Base-by-base conservation (phyloP, 2,329 filamentous ascomycete genomes). In the Lasiodiplodia sp. region DNA sequence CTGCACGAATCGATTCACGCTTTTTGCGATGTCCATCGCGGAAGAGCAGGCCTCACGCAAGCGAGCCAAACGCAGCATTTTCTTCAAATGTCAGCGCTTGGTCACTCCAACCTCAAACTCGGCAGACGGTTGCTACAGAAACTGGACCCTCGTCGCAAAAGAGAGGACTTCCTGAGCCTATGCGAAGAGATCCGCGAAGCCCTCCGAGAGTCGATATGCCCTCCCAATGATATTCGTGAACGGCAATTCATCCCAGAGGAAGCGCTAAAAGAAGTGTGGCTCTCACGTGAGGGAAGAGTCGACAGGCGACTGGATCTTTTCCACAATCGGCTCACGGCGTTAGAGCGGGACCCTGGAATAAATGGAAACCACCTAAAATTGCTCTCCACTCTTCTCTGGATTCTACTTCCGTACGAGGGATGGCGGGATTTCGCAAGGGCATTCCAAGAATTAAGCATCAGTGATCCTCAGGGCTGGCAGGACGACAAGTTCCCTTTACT, bases 111-210 rank as follows among this genome's bases (percentile, higher is more conserved):
- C 44, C 44, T 10, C 6, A 47, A 11, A 11, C 11, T 12, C 11
- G n/a, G 37, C 21, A 38, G 25, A 58, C 14, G 34, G 6, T 21
- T 23, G 28, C 38, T 60, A 18, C 16, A 47, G 23, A 47, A 40
- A 23, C 57, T 60, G 57, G 23, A 60, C 57, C 57, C 38, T 40
- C 57, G 57, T 11, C 57, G 37, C 38, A 47, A 47, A 47, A 49
- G n/a, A 23, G n/a, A 60, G 12, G 37, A 60, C 14, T 47, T 60
- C 38, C 18, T 40, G 16, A 8, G n/a, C 3, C n/a, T 60, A 8
- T 47, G 57, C 23, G 3, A 21, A 47, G 23, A 60, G 8, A 60
- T 28, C 16, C 44, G 23, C 23, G 38, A 14, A 21, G 57, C 40
- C 8, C 38, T 60, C 16, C n/a, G 7, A 25, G 25, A 4, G 14